Evolutionary conservation across 345 rosid species (phyloP), one percentile per base, ranked within the genome.

Genomic region (Gossypium turneri): DNA sequence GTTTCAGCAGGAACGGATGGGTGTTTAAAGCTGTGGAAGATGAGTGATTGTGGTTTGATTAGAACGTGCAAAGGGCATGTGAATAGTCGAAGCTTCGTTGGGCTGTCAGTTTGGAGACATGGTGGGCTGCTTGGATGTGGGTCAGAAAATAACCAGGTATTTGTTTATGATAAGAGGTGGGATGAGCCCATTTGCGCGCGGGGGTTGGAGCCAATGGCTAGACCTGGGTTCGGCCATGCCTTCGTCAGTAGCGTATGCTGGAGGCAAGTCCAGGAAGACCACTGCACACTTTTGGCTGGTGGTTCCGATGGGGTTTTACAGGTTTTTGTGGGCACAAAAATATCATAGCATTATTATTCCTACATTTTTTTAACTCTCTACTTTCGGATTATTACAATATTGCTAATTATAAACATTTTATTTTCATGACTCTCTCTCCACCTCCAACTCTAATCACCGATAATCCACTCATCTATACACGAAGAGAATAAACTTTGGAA

Each of bases 121-220:
- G 94, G 93, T 2, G 97, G 98, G 2, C 81, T 94, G 62, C 48
- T 94, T 10, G 89, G 88, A 2, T 94, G 97, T 25, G 98, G 98
- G 0, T 94, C 98, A 43, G 98, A 94, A 67, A 79, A 82, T 73
- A 85, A 92, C 61, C 79, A 84, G 75, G 93, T 92, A 66, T 88
- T 86, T 70, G 91, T 92, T 61, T 94, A 92, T 1, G 98, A 94
- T 43, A 87, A 66, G 79, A 82, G 92, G 75, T 94, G 97, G 98
- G 89, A 78, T 2, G 85, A 90, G 60, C 97, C 97, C 68, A 79
- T 94, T 34, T 94, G 97, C 93, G 84, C 79, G 60, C 84, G 75
- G n/a, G 86, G 83, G 73, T 86, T 86, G 60, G 80, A 85, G 53
- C 81, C 85, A 34, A 3, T 7, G 71, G 81, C 45, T 70, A 47